Percentiles rank a stretch among this genome's conserved stretches.
These are phyloP conservation scores for Glonium stellatum DNA, from an alignment of 495 filamentous ascomycete genomes.

Conservation along the genomic window DNA sequence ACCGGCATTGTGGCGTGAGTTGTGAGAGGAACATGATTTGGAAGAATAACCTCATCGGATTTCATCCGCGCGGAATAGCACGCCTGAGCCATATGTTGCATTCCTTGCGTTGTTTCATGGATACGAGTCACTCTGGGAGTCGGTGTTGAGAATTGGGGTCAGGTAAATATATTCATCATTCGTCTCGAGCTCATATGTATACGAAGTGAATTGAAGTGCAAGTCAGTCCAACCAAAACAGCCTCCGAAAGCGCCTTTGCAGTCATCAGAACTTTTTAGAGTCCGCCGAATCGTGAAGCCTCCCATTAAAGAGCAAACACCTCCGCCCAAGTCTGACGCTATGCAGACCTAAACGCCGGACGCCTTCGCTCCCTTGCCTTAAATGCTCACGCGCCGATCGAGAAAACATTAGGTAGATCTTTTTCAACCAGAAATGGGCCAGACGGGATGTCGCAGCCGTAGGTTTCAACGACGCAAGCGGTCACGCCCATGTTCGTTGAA, in stretches of 20 bases:
- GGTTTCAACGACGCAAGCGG: constrained; percentile 1
- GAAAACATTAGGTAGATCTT: not conserved
- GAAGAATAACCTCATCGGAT: not conserved
- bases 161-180: constrained; percentile 11
- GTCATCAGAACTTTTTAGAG: not conserved
- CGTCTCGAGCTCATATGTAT: constrained; percentile 5
- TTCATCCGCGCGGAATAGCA: not conserved
- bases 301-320: constrained; percentile 15
- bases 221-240: not conserved
- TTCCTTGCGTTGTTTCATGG: not conserved
- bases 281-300: not conserved
- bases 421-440: constrained; percentile 1
- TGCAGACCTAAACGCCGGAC: constrained; percentile 21
- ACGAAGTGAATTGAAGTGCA: constrained; percentile 1
- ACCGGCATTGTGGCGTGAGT: constrained; percentile 4
- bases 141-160: not conserved
- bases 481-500: constrained; percentile 7
- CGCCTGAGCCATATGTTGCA: not conserved
- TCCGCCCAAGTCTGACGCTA: constrained; percentile 4
- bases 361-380: constrained; percentile 15
- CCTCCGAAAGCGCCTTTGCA: too few relatives aligned
- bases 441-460: constrained; percentile 3
- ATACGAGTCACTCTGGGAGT: not conserved
- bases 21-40: not conserved
- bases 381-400: constrained; percentile 3